phyloP scores from a whole-genome alignment of 2,329 filamentous ascomycete species.

The Cladosporium sphaerospermum region DNA sequence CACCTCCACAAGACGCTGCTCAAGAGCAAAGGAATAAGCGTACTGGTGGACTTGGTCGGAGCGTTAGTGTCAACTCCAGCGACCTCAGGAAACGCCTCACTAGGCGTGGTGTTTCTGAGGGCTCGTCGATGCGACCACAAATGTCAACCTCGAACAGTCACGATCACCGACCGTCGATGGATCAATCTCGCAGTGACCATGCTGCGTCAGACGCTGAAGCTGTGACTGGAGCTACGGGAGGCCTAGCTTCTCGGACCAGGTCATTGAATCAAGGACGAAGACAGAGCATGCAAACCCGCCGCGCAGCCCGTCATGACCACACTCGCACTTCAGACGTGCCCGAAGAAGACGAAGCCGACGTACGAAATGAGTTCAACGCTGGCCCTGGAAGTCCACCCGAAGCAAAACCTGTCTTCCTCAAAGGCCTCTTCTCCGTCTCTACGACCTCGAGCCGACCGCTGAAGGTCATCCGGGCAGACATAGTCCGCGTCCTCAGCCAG shows the following conservation, averaged over 20 bases:
- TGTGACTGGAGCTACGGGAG: conserved; percentile 32
- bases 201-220: conserved; percentile 46
- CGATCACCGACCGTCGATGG: conserved; percentile 27
- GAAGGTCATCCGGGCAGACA: conserved; percentile 75
- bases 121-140: conserved; percentile 36
- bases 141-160: conserved; percentile 22
- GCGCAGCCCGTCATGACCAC: conserved; percentile 48
- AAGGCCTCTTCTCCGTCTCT: conserved; percentile 93
- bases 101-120: conserved; percentile 50
- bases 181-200: conserved; percentile 31
- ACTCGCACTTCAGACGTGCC: conserved; percentile 68
- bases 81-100: conserved; percentile 65
- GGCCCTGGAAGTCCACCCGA: conserved; percentile 62
- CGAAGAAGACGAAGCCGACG: conserved; percentile 68
- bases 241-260: conserved; percentile 68
- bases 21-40: conserved; percentile 6
- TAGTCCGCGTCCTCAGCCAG: conserved; percentile 81
- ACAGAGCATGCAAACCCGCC: conserved; percentile 85
- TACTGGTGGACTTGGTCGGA: conserved; percentile 66
- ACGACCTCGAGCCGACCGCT: conserved; percentile 92
- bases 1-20: conserved; percentile 58
- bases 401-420: conserved; percentile 89
- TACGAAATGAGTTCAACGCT: conserved; percentile 54
- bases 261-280: conserved; percentile 82
- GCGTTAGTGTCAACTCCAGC: conserved; percentile 85